Percentiles rank a stretch among this genome's conserved stretches.
Conservation (phyloP, 257 asterid species). For the Gardenia jasminoides region DNA sequence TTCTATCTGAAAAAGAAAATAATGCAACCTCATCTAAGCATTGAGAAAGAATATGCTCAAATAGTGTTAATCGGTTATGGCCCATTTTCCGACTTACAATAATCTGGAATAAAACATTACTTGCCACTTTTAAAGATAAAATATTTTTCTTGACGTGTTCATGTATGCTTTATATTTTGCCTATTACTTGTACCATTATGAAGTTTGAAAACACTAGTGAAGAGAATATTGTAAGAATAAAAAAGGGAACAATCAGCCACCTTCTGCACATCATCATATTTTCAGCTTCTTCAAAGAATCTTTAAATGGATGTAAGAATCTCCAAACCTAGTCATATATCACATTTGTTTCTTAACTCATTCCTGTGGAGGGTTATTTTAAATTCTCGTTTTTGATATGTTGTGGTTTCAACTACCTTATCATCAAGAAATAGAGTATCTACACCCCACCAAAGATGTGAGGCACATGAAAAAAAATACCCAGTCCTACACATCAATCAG, state of each 20-base stretch:
- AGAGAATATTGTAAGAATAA: background rate
- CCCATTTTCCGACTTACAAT: background rate
- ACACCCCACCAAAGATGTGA: background rate
- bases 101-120: background rate
- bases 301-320: background rate
- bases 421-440: background rate
- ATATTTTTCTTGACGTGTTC: background rate
- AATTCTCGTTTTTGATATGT: background rate
- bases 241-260: background rate
- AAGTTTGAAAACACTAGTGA: background rate
- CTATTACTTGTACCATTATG: background rate
- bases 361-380: background rate
- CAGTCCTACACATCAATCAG: background rate
- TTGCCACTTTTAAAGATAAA: background rate
- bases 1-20: background rate
- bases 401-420: slow-evolving; percentile 3
- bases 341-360: background rate
- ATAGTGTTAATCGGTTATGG: background rate
- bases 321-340: background rate
- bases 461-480: background rate
- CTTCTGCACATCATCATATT: background rate
- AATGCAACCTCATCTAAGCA: background rate
- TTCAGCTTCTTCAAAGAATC: background rate
- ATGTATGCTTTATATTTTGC: background rate
- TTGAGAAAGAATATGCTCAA: background rate